A percentile compares a stretch with the other conserved stretches of the same genome.
phyloP scores from a whole-genome alignment of 1,139 yeast genomes.

The Wickerhamiella infanticola region DNA sequence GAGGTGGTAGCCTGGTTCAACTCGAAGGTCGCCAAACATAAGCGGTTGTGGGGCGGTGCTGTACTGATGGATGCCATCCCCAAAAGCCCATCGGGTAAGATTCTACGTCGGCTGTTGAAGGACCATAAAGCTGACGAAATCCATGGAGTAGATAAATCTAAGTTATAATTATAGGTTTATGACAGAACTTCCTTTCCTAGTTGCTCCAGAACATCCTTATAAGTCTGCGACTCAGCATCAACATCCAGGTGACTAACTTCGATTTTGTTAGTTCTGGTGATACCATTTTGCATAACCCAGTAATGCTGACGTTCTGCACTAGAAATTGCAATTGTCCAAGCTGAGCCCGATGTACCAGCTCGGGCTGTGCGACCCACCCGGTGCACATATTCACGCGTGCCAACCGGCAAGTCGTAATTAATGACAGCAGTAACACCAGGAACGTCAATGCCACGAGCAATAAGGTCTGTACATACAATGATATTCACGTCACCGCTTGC shows the following conservation, averaged over 20 bases:
- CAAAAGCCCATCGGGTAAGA: slow-evolving; percentile 26
- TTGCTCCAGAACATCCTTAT: slow-evolving; percentile 30
- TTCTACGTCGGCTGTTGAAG: slow-evolving; percentile 21
- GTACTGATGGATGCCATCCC: slow-evolving; percentile 23
- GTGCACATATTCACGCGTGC: slow-evolving; percentile 85
- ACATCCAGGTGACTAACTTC: slow-evolving; percentile 7
- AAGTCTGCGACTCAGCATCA: slow-evolving; percentile 18
- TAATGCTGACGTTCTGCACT: slow-evolving; percentile 63
- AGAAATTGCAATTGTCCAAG: slow-evolving; percentile 55
- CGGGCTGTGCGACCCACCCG: slow-evolving; percentile 96
- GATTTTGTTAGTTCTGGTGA: slow-evolving; percentile 14
- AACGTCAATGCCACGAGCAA: slow-evolving; percentile 89
- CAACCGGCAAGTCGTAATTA: slow-evolving; percentile 80
- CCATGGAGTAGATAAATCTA: neutral
- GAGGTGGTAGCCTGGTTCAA: slow-evolving; percentile 22
- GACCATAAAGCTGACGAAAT: slow-evolving; percentile 14
- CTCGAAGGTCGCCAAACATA: slow-evolving; percentile 22
- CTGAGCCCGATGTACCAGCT: slow-evolving; percentile 65
- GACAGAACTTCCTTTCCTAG: slow-evolving; percentile 30
- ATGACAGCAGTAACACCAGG: slow-evolving; percentile 56
- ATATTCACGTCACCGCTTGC: slow-evolving; percentile 35
- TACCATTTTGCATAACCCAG: slow-evolving; percentile 22
- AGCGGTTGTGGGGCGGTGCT: slow-evolving; percentile 25
- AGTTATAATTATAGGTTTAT: neutral
- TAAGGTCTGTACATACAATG: slow-evolving; percentile 77